These are phyloP conservation scores for Picea glauca DNA, from an alignment of 75 land plant species.

Conservation along the genomic window DNA sequence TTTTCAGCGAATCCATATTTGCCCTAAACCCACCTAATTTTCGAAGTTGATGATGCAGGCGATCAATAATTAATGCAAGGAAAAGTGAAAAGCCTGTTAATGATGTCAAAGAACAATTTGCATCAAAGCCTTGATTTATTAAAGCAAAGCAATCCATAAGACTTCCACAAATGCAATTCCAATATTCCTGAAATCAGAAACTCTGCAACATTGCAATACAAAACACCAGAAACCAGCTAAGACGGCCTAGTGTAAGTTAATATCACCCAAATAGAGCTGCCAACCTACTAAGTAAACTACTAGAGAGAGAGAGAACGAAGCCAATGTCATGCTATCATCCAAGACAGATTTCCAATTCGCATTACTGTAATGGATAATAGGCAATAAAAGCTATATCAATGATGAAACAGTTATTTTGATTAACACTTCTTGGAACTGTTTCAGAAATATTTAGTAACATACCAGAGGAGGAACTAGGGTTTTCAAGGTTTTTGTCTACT, in stretches of 20 bases:
- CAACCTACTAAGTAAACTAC: not conserved
- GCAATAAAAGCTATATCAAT: not conserved
- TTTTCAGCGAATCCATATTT: slow-evolving; percentile 25
- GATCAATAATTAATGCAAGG: slow-evolving; percentile 59
- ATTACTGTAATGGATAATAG: not conserved
- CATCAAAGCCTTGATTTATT: not conserved
- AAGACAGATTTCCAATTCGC: not conserved
- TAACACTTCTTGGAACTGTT: not conserved
- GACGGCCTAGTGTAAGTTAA: not conserved
- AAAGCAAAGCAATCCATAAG: not conserved
- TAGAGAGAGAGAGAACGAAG: not conserved
- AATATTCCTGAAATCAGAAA: not conserved
- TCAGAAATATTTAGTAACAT: too few species aligned
- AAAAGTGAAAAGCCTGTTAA: slow-evolving; percentile 66
- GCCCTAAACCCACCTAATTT: slow-evolving; percentile 28
- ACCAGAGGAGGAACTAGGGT: not conserved
- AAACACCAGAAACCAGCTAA: not conserved
- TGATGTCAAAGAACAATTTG: not conserved
- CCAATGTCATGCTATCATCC: not conserved
- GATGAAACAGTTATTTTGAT: not conserved
- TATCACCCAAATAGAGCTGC: not conserved
- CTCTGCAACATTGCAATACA: not conserved
- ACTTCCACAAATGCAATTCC: not conserved
- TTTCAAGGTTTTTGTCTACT: not conserved
- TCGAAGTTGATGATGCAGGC: slow-evolving; percentile 56